phyloP scores from a whole-genome alignment of 2,329 filamentous ascomycete genomes.

The Trichoderma cornu-damae region DNA sequence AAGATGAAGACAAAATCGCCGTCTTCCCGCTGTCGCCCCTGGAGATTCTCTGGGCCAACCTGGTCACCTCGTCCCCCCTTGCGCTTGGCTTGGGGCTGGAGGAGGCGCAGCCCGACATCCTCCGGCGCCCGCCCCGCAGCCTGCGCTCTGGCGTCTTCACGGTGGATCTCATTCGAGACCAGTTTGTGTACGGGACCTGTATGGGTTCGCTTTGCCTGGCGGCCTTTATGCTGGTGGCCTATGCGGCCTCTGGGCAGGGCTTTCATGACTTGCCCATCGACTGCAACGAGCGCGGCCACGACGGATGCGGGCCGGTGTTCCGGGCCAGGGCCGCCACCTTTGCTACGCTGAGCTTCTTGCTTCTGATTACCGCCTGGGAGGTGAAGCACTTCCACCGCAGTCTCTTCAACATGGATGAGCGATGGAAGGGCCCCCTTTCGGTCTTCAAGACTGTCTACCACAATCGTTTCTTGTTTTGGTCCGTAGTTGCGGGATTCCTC shows the following conservation, averaged over 20 bases:
- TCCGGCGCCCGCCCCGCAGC: constrained; percentile 59
- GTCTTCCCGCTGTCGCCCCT: constrained; percentile 68
- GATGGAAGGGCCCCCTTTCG: constrained; percentile 44
- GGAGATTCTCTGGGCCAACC: constrained; percentile 72
- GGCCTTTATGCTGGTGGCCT: constrained; percentile 57
- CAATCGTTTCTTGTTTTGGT: constrained; percentile 64
- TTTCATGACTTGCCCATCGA: constrained; percentile 45
- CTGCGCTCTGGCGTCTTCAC: constrained; percentile 59
- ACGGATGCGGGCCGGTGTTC: constrained; percentile 53
- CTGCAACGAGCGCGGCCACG: constrained; percentile 53
- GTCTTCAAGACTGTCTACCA: constrained; percentile 59
- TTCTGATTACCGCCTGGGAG: constrained; percentile 68
- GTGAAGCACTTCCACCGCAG: constrained; percentile 66
- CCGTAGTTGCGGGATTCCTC: constrained; percentile 55
- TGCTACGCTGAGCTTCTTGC: constrained; percentile 61
- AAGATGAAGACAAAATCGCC: constrained; percentile 52
- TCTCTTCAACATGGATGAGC: constrained; percentile 61
- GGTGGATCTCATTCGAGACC: constrained; percentile 59
- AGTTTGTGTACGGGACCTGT: constrained; percentile 59
- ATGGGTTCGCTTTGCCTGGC: constrained; percentile 59
- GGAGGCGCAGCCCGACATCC: constrained; percentile 61
- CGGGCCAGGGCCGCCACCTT: constrained; percentile 64
- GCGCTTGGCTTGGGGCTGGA: constrained; percentile 70
- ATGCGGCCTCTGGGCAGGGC: constrained; percentile 41
- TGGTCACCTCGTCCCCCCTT: constrained; percentile 66